Evolutionary conservation across 2,329 filamentous ascomycete genomes (phyloP).

Genomic region (Pseudogymnoascus sp.): DNA sequence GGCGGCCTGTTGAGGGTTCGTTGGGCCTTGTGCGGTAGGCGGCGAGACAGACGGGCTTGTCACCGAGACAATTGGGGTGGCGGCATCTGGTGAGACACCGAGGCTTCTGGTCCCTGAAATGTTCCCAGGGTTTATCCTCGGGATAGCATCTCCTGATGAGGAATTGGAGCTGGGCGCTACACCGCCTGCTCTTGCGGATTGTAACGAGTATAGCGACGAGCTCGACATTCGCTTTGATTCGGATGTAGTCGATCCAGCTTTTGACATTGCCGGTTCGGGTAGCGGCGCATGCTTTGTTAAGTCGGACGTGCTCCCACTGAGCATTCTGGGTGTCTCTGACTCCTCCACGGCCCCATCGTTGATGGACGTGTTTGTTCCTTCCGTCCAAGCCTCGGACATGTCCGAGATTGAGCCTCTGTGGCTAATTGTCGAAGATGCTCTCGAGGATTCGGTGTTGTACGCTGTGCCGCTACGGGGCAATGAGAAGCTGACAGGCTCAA

Average conservation of each 20-base stretch:
- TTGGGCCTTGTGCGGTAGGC: slow-evolving; percentile 34
- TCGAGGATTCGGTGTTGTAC: slow-evolving; percentile 27
- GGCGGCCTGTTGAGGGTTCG: slow-evolving; percentile 38
- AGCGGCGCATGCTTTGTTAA: slow-evolving; percentile 25
- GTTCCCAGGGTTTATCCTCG: slow-evolving; percentile 16
- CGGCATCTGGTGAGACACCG: slow-evolving; percentile 35
- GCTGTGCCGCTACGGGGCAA: slow-evolving; percentile 21
- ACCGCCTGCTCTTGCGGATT: slow-evolving; percentile 42
- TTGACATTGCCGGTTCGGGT: slow-evolving; percentile 40
- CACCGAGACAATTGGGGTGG: slow-evolving; percentile 43
- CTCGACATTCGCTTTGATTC: slow-evolving; percentile 61
- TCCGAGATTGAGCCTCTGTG: slow-evolving; percentile 30
- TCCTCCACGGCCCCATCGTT: slow-evolving; percentile 40
- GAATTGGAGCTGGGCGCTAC: slow-evolving; percentile 42
- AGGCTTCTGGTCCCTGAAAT: slow-evolving; percentile 16
- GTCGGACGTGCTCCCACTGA: slow-evolving; percentile 28
- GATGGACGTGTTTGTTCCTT: slow-evolving; percentile 27
- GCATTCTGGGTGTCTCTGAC: slow-evolving; percentile 39
- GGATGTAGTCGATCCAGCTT: slow-evolving; percentile 42
- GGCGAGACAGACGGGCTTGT: slow-evolving; percentile 40
- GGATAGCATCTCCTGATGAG: slow-evolving; percentile 40
- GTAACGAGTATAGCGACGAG: slow-evolving; percentile 63
- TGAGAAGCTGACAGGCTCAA: neutral
- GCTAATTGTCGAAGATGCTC: slow-evolving; percentile 23
- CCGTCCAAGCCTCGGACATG: slow-evolving; percentile 34